phyloP scores from a whole-genome alignment of 1,139 yeast species.

The Debaryomycetaceae sp. region DNA sequence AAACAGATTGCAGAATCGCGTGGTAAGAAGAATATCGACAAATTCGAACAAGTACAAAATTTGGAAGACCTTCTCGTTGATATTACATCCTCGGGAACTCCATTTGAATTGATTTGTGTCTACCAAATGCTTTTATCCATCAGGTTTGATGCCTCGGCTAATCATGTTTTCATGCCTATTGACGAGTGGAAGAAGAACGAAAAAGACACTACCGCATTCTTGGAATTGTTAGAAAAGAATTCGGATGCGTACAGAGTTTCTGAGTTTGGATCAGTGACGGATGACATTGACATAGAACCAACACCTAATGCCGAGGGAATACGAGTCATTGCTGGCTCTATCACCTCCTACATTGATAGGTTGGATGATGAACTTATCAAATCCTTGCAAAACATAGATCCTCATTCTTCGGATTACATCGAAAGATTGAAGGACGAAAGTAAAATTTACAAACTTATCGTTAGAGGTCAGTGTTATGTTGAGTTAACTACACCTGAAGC shows the following conservation, averaged over 20 bases:
- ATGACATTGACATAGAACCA: constrained; percentile 79
- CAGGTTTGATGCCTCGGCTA: constrained; percentile 76
- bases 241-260: constrained; percentile 59
- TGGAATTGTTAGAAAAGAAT: constrained; percentile 66
- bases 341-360: constrained; percentile 85
- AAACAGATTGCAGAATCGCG: constrained; percentile 80
- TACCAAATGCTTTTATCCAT: constrained; percentile 82
- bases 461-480: constrained; percentile 82
- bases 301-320: constrained; percentile 62
- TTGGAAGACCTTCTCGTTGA: constrained; percentile 62
- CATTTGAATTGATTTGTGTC: constrained; percentile 77
- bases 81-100: constrained; percentile 20
- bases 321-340: constrained; percentile 75
- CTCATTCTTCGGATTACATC: constrained; percentile 92
- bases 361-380: constrained; percentile 91
- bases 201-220: constrained; percentile 57
- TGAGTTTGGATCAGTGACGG: constrained; percentile 74
- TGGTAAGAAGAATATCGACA: constrained; percentile 93
- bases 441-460: constrained; percentile 66
- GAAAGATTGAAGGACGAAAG: constrained; percentile 89
- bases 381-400: constrained; percentile 85
- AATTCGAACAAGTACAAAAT: constrained; percentile 67
- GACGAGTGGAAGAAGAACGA: constrained; percentile 79
- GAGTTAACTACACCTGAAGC: constrained; percentile 58
- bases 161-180: constrained; percentile 70